Conservation (phyloP, 495 filamentous ascomycete genomes). For the Choiromyces venosus region DNA sequence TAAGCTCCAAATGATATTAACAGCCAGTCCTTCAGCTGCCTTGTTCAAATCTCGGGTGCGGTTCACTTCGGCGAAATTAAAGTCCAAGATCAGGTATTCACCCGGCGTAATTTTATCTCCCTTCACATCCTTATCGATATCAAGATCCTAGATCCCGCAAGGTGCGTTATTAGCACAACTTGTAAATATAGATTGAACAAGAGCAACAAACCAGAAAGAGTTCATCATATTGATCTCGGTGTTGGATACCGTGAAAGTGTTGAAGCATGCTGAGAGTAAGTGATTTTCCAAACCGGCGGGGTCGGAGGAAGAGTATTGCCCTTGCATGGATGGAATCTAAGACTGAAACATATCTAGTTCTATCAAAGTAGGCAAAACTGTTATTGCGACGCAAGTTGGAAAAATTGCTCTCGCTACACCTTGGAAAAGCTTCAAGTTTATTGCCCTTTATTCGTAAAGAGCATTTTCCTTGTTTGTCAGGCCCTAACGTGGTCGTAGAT, state of each 20-base stretch:
- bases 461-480: no score
- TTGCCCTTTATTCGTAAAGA: no score
- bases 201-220: no score
- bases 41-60: conserved; percentile 3
- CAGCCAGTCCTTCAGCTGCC: conserved; percentile 5
- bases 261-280: no score
- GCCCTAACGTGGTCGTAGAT: no score
- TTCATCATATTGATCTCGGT: no score
- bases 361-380: conserved; percentile 8
- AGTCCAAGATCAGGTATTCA: conserved; percentile 7
- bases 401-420: no score
- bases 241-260: no score
- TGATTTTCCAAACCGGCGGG: no score
- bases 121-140: background rate
- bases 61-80: background rate
- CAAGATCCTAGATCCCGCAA: background rate
- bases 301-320: background rate
- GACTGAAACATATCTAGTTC: conserved; percentile 5
- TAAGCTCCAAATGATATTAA: background rate
- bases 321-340: background rate
- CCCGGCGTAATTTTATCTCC: background rate
- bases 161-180: background rate
- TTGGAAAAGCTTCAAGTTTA: no score
- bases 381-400: no score
- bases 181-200: background rate